These are phyloP conservation scores for Aureobasidium mangrovei DNA, from an alignment of 2,329 filamentous ascomycete genomes.

Conservation along the genomic window DNA sequence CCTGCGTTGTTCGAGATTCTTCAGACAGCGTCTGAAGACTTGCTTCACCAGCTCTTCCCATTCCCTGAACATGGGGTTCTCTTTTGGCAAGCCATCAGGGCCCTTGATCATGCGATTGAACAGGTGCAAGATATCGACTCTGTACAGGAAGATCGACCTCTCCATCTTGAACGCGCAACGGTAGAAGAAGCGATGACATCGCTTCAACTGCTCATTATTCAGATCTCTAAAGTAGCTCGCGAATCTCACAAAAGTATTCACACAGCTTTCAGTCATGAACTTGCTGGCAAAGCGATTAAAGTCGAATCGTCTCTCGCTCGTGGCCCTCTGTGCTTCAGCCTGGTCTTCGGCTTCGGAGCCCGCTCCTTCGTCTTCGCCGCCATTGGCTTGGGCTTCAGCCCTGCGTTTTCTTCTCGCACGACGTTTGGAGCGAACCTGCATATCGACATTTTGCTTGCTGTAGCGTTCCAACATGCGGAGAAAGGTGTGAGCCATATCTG, in stretches of 20 bases:
- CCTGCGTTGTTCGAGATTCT: conserved; percentile 76
- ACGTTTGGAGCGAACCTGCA: conserved; percentile 80
- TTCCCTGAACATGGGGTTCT: conserved; percentile 60
- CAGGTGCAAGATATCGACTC: conserved; percentile 81
- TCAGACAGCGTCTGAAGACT: conserved; percentile 69
- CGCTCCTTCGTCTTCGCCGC: conserved; percentile 41
- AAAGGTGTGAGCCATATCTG: conserved; percentile 86
- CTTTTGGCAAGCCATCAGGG: conserved; percentile 62
- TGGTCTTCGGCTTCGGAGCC: conserved; percentile 60
- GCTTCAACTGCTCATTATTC: conserved; percentile 70
- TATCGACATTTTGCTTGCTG: conserved; percentile 86
- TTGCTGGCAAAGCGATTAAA: conserved; percentile 74
- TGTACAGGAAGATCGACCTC: conserved; percentile 77
- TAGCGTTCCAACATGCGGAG: conserved; percentile 85
- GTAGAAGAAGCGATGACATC: conserved; percentile 89
- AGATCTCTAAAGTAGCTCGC: conserved; percentile 74
- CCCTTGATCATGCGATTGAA: conserved; percentile 91
- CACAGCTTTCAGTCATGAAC: conserved; percentile 74
- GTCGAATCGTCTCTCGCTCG: conserved; percentile 85
- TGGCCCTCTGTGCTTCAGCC: conserved; percentile 58
- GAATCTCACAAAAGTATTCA: conserved; percentile 82
- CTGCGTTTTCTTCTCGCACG: conserved; percentile 66
- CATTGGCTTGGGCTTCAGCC: conserved; percentile 26
- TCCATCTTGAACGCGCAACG: conserved; percentile 92
- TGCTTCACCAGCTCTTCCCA: conserved; percentile 88